Base-by-base conservation (phyloP, 768 basidiomycete species). In the Russula ochroleuca region DNA sequence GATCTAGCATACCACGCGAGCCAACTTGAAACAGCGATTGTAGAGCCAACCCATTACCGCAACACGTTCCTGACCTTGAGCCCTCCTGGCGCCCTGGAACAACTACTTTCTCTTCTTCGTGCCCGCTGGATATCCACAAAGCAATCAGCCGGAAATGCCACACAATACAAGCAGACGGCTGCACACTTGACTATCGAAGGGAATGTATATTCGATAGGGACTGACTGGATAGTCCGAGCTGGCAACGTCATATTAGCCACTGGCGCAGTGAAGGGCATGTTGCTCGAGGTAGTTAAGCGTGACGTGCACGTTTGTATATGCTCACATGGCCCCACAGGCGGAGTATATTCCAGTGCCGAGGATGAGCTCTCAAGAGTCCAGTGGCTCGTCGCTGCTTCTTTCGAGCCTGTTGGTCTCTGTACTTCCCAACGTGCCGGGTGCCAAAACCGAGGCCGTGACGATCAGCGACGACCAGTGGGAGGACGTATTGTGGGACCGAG, bases 401-500 rank as follows among this genome's bases (percentile, higher is more conserved):
- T 88, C 88, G 5, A 87, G 89, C 70, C 78, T 93, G 25, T 76
- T 93, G 31, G 81, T 86, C 21, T 88, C 90, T 0, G 80, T 92
- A 31, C 79, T 92, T 19, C 90, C 90, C 14, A 87, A 86, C 65
- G 78, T 88, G 41, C 79, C 77, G 38, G 90, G 87, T 62, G 87
- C 88, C 14, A 87, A 82, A 71, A 87, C 86, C 10, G 86, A 86
- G 23, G 90, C 88, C 3, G 87, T 92, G 28, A 88, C 87, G 0
- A 85, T 90, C 64, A 87, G 85, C 57, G 87, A 90, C 59, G 78
- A 82, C 1, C 86, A 90, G 67, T 92, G 88, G 90, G 86, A 88
- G 57, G 91, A 92, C 67, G 85, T 90, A 1, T 75, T 91, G 31
- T 90, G 85, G 83, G 84, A 87, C 66, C 78, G 85, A 17, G 88